Base-by-base conservation (phyloP, 441 rosid species). In the Geranium incanum region DNA sequence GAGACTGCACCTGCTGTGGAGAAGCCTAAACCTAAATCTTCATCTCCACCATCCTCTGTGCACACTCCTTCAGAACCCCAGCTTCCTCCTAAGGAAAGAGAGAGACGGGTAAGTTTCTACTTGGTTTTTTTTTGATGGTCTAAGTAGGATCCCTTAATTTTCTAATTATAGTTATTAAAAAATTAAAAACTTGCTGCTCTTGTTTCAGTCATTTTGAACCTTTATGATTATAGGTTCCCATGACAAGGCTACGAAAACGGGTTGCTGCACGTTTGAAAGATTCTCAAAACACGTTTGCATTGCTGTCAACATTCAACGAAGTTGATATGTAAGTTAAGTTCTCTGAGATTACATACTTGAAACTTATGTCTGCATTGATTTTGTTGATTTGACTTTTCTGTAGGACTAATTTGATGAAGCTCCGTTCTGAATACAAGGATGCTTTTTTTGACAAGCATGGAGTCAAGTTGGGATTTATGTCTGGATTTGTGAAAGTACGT, bases 321-420 rank as follows among this genome's bases (percentile, higher is more conserved):
- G 94, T 94, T 77, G 99, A 94, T 78, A 94, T 94, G 99, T 92
- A 82, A 84, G 99, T 79, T 71, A 37, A 52, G 28, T 69, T 55
- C 55, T 5, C 8, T 57, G 28, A 5, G 64, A 57, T 57, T 57
- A 16, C 64, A 16, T 5, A 15, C 64, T 57, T 57, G 64, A 57
- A 19, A 57, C 64, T 57, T 57, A 0, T 0, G 64, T 16, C 5
- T 57, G 3, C 28, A 0, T 57, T 57, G 28, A 5, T 2, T 57
- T 57, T 57, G 2, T 19, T 43, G 12, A 43, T 43, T 43, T 43
- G 12, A 11, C 13, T 43, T 43, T 43, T 43, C 50, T 8, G 69
- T 70, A 94, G 99, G 97, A 94, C 97, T 37, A 94, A 92, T 80
- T 83, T 92, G 89, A 94, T 92, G 97, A 92, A 92, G 86, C 97